Base-by-base conservation (phyloP, 2,329 filamentous ascomycete genomes). In the Dactylellina haptotyla region DNA sequence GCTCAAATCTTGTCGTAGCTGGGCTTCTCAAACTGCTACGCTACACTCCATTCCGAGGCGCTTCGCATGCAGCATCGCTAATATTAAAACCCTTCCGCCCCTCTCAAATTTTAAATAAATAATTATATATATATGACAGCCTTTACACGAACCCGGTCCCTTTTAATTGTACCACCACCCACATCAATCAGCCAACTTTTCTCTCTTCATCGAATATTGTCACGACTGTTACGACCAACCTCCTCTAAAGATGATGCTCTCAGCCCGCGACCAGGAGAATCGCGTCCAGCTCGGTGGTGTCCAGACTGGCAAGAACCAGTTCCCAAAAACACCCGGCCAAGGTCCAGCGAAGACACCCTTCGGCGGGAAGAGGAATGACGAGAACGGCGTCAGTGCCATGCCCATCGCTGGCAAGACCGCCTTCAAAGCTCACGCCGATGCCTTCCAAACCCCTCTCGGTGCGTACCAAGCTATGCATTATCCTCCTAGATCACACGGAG, bases 191-290 rank as follows among this genome's bases (percentile, higher is more conserved):
- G n/a, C 41, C 71, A 37, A 48, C 41, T 20, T 46, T 46, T 23
- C 41, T 16, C 37, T 9, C 12, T 16, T 12, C 37, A 41, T 41
- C 37, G 32, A 34, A 6, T 41, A 5, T 16, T n/a, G 4, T 16
- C 8, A 26, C 20, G 39, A 50, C 53, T 41, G 37, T 41, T n/a
- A 46, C 23, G 18, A 57, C 37, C 45, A 4, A 46, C 39, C 30
- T 76, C 69, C 78, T 83, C 75, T n/a, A n/a, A n/a, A n/a, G 70
- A 96, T 93, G 92, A 84, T 92, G 80, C 90, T 91, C 73, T 85
- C 89, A 79, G 81, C 80, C 28, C 87, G 88, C 78, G 91, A 97
- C 81, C 92, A 97, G 83, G 93, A 97, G 82, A 97, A 97, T 82
- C 83, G 92, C 80, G 87, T 92, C 78, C 88, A 92, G 80, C 63